Percentiles rank a stretch among this genome's conserved stretches.
Conservation (phyloP, 2,329 filamentous ascomycete genomes). For the Didymella lethalis region DNA sequence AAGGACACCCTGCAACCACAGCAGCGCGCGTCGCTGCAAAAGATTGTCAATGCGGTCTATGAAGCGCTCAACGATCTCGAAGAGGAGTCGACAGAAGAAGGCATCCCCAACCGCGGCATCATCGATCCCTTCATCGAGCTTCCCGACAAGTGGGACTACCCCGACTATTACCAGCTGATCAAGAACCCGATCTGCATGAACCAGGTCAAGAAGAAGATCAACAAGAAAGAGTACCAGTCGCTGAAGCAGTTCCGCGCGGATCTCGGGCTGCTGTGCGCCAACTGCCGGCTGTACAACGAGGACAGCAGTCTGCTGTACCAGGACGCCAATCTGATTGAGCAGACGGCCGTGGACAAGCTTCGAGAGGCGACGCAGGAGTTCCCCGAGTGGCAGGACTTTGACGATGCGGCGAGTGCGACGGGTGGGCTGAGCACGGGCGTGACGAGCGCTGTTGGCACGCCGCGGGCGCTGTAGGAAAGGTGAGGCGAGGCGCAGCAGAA, state of each 20-base stretch:
- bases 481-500: neutral
- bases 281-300: constrained; percentile 96
- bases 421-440: constrained; percentile 54
- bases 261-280: constrained; percentile 83
- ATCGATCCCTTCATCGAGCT: constrained; percentile 95
- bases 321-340: constrained; percentile 90
- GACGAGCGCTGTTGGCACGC: constrained; percentile 45
- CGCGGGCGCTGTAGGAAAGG: constrained; percentile 31
- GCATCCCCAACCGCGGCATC: constrained; percentile 74
- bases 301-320: constrained; percentile 90
- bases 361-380: constrained; percentile 62
- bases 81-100: constrained; percentile 70
- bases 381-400: constrained; percentile 66
- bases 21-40: constrained; percentile 80
- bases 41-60: constrained; percentile 77
- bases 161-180: constrained; percentile 95
- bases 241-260: constrained; percentile 83
- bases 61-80: constrained; percentile 85
- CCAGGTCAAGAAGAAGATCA: constrained; percentile 92
- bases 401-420: constrained; percentile 58
- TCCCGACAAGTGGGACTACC: constrained; percentile 86
- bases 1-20: constrained; percentile 74
- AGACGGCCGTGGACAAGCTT: constrained; percentile 61
- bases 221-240: constrained; percentile 89
- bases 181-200: constrained; percentile 95